phyloP scores from a whole-genome alignment of 2,329 filamentous ascomycete species.

The Aspergillus amoenus region DNA sequence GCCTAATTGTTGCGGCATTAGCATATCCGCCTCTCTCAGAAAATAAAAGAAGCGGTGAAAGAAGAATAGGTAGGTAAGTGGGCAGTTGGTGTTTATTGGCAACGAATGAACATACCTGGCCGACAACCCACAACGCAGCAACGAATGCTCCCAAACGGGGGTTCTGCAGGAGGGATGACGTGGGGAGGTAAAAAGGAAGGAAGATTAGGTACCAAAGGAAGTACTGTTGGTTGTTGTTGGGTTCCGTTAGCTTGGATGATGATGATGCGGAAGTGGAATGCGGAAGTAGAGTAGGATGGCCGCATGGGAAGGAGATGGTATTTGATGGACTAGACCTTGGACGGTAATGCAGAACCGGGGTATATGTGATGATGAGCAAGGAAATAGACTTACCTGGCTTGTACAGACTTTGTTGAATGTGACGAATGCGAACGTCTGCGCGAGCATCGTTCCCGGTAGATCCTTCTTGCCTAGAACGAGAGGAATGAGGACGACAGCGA shows the following conservation, averaged over 20 bases:
- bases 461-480: slow-evolving; percentile 76
- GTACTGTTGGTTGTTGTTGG: slow-evolving; percentile 61
- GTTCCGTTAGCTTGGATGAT: not conserved
- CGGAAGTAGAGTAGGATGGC: too few species aligned
- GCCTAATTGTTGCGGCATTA: slow-evolving; percentile 38
- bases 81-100: too few species aligned
- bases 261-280: not conserved
- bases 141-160: slow-evolving; percentile 64
- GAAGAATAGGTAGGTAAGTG: not conserved
- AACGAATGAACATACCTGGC: slow-evolving; percentile 54
- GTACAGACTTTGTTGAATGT: slow-evolving; percentile 99
- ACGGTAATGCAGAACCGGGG: too few species aligned
- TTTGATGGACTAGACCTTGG: too few species aligned
- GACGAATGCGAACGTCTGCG: slow-evolving; percentile 95
- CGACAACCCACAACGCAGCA: slow-evolving; percentile 69
- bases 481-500: slow-evolving; percentile 75
- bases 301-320: too few species aligned
- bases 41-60: not conserved
- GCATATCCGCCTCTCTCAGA: not conserved
- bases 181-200: slow-evolving; percentile 83
- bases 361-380: not conserved
- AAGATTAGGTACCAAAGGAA: slow-evolving; percentile 98
- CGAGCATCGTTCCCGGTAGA: slow-evolving; percentile 80
- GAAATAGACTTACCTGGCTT: slow-evolving; percentile 68
- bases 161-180: slow-evolving; percentile 67